Conservation (phyloP, 805 yeast genomes). For the Candida parachauliodes region DNA sequence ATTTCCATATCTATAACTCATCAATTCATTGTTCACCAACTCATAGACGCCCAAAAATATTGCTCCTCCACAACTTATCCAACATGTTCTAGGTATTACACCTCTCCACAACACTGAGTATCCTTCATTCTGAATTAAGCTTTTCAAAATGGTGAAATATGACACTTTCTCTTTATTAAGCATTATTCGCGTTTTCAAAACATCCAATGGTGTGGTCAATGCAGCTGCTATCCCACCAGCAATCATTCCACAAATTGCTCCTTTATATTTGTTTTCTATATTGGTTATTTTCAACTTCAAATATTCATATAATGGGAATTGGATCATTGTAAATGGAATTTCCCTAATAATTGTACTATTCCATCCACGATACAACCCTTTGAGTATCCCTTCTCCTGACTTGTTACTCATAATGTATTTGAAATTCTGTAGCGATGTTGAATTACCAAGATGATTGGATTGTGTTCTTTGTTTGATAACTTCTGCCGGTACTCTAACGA, state of each 20-base stretch:
- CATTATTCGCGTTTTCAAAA: conserved; percentile 83
- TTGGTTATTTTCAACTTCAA: conserved; percentile 51
- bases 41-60: conserved; percentile 95
- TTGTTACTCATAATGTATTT: conserved; percentile 56
- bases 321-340: conserved; percentile 94
- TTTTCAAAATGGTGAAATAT: conserved; percentile 43
- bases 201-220: conserved; percentile 74
- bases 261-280: conserved; percentile 46
- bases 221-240: conserved; percentile 87
- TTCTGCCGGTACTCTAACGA: conserved; percentile 95
- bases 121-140: conserved; percentile 72
- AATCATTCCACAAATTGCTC: conserved; percentile 78
- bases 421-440: conserved; percentile 70
- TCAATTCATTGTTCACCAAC: conserved; percentile 32
- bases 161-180: conserved; percentile 51
- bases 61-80: conserved; percentile 99
- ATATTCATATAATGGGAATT: conserved; percentile 89
- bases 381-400: conserved; percentile 72
- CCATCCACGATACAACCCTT: conserved; percentile 92
- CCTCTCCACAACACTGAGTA: conserved; percentile 71
- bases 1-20: background rate
- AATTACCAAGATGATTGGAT: conserved; percentile 34
- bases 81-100: conserved; percentile 90
- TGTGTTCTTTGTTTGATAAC: conserved; percentile 95
- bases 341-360: conserved; percentile 88